These are phyloP conservation scores for Polytrichum formosum DNA, from an alignment of 225 moss, liverwort and hornwort genomes.

Conservation along the genomic window DNA sequence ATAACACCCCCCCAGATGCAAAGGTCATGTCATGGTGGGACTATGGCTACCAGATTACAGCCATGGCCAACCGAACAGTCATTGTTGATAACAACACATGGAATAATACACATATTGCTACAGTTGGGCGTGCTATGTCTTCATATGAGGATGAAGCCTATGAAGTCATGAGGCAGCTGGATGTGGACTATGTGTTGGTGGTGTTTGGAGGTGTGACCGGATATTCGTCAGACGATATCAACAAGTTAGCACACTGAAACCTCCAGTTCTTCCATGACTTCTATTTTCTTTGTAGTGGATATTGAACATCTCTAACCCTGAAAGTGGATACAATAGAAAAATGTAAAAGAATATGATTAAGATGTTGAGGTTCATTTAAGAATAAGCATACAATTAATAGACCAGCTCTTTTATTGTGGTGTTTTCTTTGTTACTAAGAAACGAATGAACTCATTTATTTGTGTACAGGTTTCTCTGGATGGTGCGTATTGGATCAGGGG, in stretches of 20 bases:
- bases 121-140: conserved; percentile 94
- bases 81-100: conserved; percentile 99
- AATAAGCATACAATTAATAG: too few species aligned
- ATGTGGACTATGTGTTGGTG: conserved; percentile 92
- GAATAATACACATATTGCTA: conserved; percentile 99
- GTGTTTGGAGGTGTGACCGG: conserved; percentile 98
- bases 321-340: not conserved
- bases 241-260: conserved; percentile 63
- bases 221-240: conserved; percentile 98
- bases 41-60: conserved; percentile 95
- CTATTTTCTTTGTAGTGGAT: not conserved
- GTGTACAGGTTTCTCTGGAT: conserved; percentile 93
- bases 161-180: conserved; percentile 79
- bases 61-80: conserved; percentile 96
- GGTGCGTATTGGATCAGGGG: conserved; percentile 99
- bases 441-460: not conserved
- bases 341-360: not conserved
- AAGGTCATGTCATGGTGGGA: conserved; percentile 99
- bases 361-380: too few species aligned
- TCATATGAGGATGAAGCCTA: conserved; percentile 94
- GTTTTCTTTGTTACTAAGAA: too few species aligned
- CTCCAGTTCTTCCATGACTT: not conserved
- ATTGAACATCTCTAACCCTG: not conserved
- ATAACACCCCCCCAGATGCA: conserved; percentile 90
- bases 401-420: too few species aligned